These are phyloP conservation scores for Lactarius sp. DNA, from an alignment of 768 basidiomycete genomes.

Conservation along the genomic window DNA sequence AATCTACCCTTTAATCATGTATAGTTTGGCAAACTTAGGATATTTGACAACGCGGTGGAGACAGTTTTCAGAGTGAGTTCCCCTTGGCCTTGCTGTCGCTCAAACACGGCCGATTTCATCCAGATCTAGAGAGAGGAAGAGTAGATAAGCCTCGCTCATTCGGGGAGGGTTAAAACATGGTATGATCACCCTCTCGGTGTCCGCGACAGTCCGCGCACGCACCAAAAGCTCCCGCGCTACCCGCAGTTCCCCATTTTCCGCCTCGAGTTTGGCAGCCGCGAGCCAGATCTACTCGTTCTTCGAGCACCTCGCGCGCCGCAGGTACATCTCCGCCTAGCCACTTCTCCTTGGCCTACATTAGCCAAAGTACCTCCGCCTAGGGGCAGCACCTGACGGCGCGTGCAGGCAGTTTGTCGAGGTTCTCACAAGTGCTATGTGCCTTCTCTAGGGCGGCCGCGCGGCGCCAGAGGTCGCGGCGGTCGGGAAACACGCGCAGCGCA, in stretches of 20 bases:
- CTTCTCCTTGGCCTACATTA: conserved; percentile 97
- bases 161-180: neutral
- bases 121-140: conserved; percentile 62
- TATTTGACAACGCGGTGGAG: conserved; percentile 68
- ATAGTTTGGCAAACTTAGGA: conserved; percentile 86
- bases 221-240: conserved; percentile 84
- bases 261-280: conserved; percentile 94
- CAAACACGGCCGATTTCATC: conserved; percentile 98
- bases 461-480: conserved; percentile 80
- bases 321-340: conserved; percentile 88
- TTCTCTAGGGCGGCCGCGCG: conserved; percentile 92
- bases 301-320: conserved; percentile 85
- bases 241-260: conserved; percentile 86
- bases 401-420: conserved; percentile 73
- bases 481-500: conserved; percentile 82
- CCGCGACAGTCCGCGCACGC: conserved; percentile 85
- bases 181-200: conserved; percentile 76
- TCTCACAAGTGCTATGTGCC: conserved; percentile 77
- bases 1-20: conserved; percentile 97
- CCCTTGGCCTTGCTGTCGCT: conserved; percentile 79
- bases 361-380: conserved; percentile 93
- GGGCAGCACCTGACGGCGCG: conserved; percentile 89
- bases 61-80: conserved; percentile 72
- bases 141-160: neutral
- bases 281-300: conserved; percentile 98